These are phyloP conservation scores for Venturia aucupariae DNA, from an alignment of 2,329 filamentous ascomycete species.

Conservation along the genomic window DNA sequence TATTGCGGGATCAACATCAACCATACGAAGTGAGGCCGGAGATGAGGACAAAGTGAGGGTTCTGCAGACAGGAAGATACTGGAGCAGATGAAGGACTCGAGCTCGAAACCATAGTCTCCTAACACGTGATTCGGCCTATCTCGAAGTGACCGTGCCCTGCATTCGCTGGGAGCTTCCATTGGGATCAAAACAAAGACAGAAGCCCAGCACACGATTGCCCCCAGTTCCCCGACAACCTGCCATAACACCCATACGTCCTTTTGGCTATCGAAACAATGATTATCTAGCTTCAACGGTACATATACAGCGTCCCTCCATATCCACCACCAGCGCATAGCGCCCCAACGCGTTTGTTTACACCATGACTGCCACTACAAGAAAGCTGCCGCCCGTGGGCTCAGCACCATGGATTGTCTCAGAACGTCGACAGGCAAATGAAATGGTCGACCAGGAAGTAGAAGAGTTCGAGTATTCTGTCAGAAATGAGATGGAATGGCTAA, in stretches of 20 bases:
- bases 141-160: background rate
- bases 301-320: background rate
- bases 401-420: slow-evolving; percentile 79
- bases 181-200: background rate
- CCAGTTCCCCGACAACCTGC: background rate
- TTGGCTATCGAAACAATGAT: background rate
- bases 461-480: slow-evolving; percentile 88
- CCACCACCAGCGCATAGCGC: background rate
- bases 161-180: too few species aligned
- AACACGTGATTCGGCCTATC: background rate
- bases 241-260: background rate
- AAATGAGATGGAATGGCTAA: slow-evolving; percentile 95
- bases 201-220: background rate
- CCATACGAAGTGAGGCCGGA: background rate
- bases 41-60: background rate
- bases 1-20: background rate
- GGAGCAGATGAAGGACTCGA: background rate
- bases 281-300: background rate
- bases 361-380: slow-evolving; percentile 20
- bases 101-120: too few species aligned
- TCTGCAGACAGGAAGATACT: background rate
- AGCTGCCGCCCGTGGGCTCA: slow-evolving; percentile 58
- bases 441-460: slow-evolving; percentile 74
- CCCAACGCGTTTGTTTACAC: slow-evolving; percentile 5
- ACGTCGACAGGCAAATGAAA: slow-evolving; percentile 64